phyloP scores from a whole-genome alignment of 2,329 filamentous ascomycete genomes.

The Fusarium xyrophilum region DNA sequence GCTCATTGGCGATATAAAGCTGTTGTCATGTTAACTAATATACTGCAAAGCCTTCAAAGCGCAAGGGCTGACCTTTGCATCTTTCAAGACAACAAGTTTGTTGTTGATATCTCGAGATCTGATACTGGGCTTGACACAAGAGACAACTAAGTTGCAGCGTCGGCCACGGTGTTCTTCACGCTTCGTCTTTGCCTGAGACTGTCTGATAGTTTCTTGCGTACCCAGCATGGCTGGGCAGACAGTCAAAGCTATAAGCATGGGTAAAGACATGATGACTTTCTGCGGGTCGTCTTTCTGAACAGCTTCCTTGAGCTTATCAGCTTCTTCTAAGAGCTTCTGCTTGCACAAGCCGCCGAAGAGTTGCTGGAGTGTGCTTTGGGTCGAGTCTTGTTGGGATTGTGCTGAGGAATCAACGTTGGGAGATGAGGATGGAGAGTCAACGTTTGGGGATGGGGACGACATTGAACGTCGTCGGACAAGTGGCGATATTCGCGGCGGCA shows the following conservation, averaged over 20 bases:
- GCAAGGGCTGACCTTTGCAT: slow-evolving; percentile 45
- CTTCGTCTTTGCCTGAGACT: slow-evolving; percentile 54
- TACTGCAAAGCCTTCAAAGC: neutral
- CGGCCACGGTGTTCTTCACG: slow-evolving; percentile 56
- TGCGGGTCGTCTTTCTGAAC: slow-evolving; percentile 39
- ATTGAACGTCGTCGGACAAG: slow-evolving; percentile 31
- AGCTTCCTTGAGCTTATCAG: slow-evolving; percentile 40
- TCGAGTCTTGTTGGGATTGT: slow-evolving; percentile 19
- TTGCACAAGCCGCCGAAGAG: slow-evolving; percentile 37
- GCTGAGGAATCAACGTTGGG: slow-evolving; percentile 12
- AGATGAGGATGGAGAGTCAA: slow-evolving; percentile 14
- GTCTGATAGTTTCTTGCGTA: slow-evolving; percentile 55
- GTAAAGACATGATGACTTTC: slow-evolving; percentile 41
- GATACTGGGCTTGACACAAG: slow-evolving; percentile 55
- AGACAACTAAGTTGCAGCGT: slow-evolving; percentile 56
- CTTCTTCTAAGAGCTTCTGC: slow-evolving; percentile 37
- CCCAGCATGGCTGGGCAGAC: slow-evolving; percentile 52
- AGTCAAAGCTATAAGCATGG: slow-evolving; percentile 42
- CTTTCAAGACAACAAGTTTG: slow-evolving; percentile 53
- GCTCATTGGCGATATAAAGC: slow-evolving; percentile 43
- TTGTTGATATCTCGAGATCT: slow-evolving; percentile 54
- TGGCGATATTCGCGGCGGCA: slow-evolving; percentile 25
- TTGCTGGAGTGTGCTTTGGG: slow-evolving; percentile 32
- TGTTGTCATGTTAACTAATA: slow-evolving; percentile 7
- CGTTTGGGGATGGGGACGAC: slow-evolving; percentile 28